These are phyloP conservation scores for Saitozyma podzolica DNA, from an alignment of 768 basidiomycete genomes.

Conservation along the genomic window DNA sequence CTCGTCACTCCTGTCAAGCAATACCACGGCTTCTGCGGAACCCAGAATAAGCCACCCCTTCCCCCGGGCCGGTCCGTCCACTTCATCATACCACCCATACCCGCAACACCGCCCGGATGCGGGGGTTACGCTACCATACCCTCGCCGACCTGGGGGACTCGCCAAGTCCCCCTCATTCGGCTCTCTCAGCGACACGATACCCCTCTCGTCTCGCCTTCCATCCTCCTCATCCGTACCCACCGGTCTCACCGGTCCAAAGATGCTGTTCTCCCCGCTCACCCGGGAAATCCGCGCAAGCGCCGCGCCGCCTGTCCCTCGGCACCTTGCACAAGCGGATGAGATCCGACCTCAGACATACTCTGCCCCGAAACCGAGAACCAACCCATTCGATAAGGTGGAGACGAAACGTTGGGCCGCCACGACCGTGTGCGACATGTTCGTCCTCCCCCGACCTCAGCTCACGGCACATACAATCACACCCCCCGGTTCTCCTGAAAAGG, in stretches of 20 bases:
- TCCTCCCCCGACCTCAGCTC: constrained; percentile 35
- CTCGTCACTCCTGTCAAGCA: constrained; percentile 10
- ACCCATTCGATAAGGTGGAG: not conserved
- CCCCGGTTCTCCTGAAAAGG: constrained; percentile 17
- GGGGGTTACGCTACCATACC: too few relatives aligned
- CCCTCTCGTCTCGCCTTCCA: constrained; percentile 18
- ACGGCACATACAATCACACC: constrained; percentile 41
- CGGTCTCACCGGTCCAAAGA: constrained; percentile 34
- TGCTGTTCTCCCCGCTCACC: constrained; percentile 41
- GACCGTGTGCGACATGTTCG: constrained; percentile 38
- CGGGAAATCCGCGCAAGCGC: constrained; percentile 23
- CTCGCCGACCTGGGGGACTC: too few relatives aligned
- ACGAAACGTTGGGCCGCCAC: constrained; percentile 31
- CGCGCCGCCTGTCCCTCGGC: not conserved
- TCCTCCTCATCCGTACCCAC: constrained; percentile 44
- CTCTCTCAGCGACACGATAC: constrained; percentile 13
- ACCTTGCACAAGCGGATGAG: too few relatives aligned
- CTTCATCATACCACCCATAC: not conserved
- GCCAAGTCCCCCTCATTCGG: constrained; percentile 26
- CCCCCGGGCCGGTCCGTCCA: too few relatives aligned
- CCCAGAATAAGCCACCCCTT: too few relatives aligned
- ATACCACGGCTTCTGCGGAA: too few relatives aligned
- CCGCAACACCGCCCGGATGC: not conserved
- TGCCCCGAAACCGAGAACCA: not conserved
- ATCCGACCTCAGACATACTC: constrained; percentile 1